Evolutionary conservation across 2,329 filamentous ascomycete species (phyloP).

Genomic region (Fusarium sp.): DNA sequence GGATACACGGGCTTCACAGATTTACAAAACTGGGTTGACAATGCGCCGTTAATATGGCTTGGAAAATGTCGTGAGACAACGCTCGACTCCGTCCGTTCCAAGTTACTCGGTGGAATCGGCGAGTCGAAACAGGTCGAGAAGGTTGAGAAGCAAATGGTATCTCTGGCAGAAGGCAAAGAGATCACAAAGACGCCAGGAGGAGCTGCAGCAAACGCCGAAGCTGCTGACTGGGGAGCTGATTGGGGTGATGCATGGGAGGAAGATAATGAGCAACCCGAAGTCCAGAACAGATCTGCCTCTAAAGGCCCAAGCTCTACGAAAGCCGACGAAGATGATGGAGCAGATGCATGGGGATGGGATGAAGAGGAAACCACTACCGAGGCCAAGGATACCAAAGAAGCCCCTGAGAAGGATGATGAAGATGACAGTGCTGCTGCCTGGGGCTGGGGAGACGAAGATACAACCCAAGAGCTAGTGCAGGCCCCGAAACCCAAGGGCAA

Average conservation of each 20-base stretch:
- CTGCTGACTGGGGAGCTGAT: slow-evolving; percentile 76
- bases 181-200: slow-evolving; percentile 66
- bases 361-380: slow-evolving; percentile 61
- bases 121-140: slow-evolving; percentile 78
- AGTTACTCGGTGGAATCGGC: slow-evolving; percentile 74
- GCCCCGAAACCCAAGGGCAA: slow-evolving; percentile 15
- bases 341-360: slow-evolving; percentile 87
- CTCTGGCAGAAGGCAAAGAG: slow-evolving; percentile 71
- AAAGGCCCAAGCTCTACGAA: slow-evolving; percentile 33
- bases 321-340: slow-evolving; percentile 54
- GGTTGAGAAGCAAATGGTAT: slow-evolving; percentile 84
- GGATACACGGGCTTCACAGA: slow-evolving; percentile 71
- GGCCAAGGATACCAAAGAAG: slow-evolving; percentile 19
- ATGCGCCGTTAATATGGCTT: slow-evolving; percentile 86
- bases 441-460: slow-evolving; percentile 84
- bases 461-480: slow-evolving; percentile 38
- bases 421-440: slow-evolving; percentile 74
- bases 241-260: slow-evolving; percentile 87
- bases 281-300: slow-evolving; percentile 33
- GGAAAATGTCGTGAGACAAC: slow-evolving; percentile 82
- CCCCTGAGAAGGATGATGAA: slow-evolving; percentile 47
- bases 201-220: slow-evolving; percentile 54
- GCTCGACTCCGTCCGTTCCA: slow-evolving; percentile 76
- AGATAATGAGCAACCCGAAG: slow-evolving; percentile 59
- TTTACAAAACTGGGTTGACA: slow-evolving; percentile 81